These are phyloP conservation scores for Mortierella sp. DNA, from an alignment of 371 early-diverging fungal genomes.

Conservation along the genomic window DNA sequence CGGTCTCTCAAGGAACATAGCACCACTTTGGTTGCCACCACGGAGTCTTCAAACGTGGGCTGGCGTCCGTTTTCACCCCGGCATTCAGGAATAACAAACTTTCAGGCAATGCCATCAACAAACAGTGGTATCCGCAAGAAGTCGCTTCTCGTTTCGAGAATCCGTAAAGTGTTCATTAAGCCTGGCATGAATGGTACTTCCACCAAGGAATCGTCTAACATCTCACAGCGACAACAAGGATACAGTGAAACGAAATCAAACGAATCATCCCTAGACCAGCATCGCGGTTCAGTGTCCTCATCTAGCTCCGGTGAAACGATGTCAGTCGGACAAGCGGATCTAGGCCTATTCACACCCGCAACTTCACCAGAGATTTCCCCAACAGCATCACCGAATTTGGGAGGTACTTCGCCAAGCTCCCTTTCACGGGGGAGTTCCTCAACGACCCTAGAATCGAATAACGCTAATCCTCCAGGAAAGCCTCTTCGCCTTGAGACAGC, in stretches of 20 bases:
- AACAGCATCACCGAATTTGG: slow-evolving; percentile 30
- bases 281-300: slow-evolving; percentile 48
- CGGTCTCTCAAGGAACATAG: background rate
- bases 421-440: too few relatives aligned
- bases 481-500: slow-evolving; percentile 17
- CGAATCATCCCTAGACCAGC: slow-evolving; percentile 15
- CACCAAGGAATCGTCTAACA: slow-evolving; percentile 4
- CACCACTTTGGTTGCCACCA: background rate
- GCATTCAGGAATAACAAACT: slow-evolving; percentile 4
- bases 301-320: slow-evolving; percentile 37
- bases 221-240: background rate
- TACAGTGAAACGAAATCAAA: background rate
- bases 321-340: slow-evolving; percentile 24
- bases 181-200: slow-evolving; percentile 4
- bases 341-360: slow-evolving; percentile 17
- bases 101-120: background rate
- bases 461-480: slow-evolving; percentile 8
- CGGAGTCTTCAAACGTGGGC: too few relatives aligned
- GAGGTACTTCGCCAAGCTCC: background rate
- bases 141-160: slow-evolving; percentile 33
- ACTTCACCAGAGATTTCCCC: slow-evolving; percentile 47
- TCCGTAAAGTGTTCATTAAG: slow-evolving; percentile 48
- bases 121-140: slow-evolving; percentile 16
- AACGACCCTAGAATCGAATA: background rate
- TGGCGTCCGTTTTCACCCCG: background rate